Evolutionary conservation across 257 asterid species (phyloP).

Genomic region (Misopates orontium): DNA sequence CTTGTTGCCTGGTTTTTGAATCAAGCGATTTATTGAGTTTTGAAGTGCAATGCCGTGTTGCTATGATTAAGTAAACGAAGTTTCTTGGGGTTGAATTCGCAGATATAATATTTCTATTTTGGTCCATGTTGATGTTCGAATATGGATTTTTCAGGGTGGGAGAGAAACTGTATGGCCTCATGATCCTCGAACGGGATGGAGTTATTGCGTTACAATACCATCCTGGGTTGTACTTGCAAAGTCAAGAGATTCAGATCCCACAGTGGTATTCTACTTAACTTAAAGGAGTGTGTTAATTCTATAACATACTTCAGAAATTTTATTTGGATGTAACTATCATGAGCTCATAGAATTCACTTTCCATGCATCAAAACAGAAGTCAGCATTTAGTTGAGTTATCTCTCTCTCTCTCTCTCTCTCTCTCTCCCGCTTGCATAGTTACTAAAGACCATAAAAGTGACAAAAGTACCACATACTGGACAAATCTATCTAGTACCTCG

Average conservation of each 20-base stretch:
- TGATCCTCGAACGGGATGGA: conserved; percentile 95
- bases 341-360: background rate
- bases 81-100: conserved; percentile 18
- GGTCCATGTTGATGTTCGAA: conserved; percentile 24
- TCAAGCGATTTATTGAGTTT: conserved; percentile 15
- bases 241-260: conserved; percentile 89
- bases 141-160: conserved; percentile 60
- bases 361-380: conserved; percentile 14
- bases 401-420: too few species aligned
- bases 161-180: conserved; percentile 94
- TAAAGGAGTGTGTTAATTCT: conserved; percentile 23
- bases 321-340: background rate
- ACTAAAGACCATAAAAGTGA: conserved; percentile 16
- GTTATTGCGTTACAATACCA: conserved; percentile 88
- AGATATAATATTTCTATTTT: conserved; percentile 20
- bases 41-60: conserved; percentile 10
- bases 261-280: conserved; percentile 68
- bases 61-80: conserved; percentile 11
- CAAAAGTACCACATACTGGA: conserved; percentile 7
- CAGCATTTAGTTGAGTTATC: conserved; percentile 17
- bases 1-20: background rate
- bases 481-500: conserved; percentile 9
- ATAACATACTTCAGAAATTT: conserved; percentile 24
- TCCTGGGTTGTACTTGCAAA: conserved; percentile 95
- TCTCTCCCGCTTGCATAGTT: too few species aligned